A percentile compares a stretch with the other conserved stretches of the same genome.
These are phyloP conservation scores for Erythrophleum fordii DNA, from an alignment of 306 rosid species.

Conservation along the genomic window DNA sequence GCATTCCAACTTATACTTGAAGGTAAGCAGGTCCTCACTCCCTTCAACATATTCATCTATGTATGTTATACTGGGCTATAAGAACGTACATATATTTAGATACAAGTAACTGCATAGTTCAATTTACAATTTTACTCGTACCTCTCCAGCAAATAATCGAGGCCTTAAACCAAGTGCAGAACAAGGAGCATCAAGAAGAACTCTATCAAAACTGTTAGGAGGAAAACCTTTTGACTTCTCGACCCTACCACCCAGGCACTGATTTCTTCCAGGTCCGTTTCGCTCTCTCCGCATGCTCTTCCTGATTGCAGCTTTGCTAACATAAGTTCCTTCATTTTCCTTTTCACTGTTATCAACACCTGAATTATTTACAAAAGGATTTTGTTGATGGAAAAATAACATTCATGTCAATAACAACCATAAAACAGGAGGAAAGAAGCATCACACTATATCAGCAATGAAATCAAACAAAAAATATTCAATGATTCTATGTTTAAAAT, in stretches of 20 bases:
- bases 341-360: conserved; percentile 55
- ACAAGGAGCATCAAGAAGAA: conserved; percentile 98
- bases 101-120: conserved; percentile 7
- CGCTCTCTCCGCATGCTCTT: conserved; percentile 67
- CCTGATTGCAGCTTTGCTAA: conserved; percentile 75
- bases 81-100: not conserved
- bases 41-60: conserved; percentile 1
- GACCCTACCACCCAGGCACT: conserved; percentile 69
- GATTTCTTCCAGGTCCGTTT: conserved; percentile 94
- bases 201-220: conserved; percentile 90
- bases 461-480: conserved; percentile 22
- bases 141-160: conserved; percentile 89
- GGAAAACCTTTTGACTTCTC: conserved; percentile 84
- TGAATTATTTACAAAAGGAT: conserved; percentile 40
- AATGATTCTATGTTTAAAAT: conserved; percentile 23
- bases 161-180: conserved; percentile 99
- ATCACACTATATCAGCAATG: conserved; percentile 15
- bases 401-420: conserved; percentile 24
- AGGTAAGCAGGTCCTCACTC: conserved; percentile 14
- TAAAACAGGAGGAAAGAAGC: conserved; percentile 23
- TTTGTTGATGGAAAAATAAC: conserved; percentile 31
- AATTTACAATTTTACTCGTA: conserved; percentile 39
- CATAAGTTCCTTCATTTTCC: conserved; percentile 56
- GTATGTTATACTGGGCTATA: not conserved
- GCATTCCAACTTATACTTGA: conserved; percentile 28